phyloP scores from a whole-genome alignment of 1,284 basidiomycete species.

The Wallemia ichthyophaga region DNA sequence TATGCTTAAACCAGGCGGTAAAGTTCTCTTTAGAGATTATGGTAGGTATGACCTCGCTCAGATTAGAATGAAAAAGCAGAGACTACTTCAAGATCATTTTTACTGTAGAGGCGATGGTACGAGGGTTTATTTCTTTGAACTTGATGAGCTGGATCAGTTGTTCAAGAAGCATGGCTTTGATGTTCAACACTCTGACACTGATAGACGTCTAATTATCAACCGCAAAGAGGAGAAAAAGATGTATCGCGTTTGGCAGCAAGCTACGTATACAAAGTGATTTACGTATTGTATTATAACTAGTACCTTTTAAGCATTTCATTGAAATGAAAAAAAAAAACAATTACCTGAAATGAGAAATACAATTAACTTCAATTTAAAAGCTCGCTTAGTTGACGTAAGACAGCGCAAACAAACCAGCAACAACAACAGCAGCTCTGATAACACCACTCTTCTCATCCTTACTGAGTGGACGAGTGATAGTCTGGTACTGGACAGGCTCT shows the following conservation, averaged over 20 bases:
- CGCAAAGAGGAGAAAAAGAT: slow-evolving; percentile 73
- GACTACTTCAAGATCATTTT: slow-evolving; percentile 71
- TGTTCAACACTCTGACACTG: slow-evolving; percentile 47
- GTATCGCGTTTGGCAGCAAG: slow-evolving; percentile 29
- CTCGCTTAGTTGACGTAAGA: neutral
- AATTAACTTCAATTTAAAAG: too few relatives aligned
- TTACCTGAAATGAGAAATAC: neutral
- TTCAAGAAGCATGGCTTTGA: slow-evolving; percentile 26
- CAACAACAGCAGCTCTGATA: neutral
- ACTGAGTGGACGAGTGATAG: neutral
- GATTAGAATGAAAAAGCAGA: slow-evolving; percentile 59
- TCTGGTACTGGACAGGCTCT: neutral
- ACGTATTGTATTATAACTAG: too few relatives aligned
- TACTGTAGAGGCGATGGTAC: slow-evolving; percentile 91
- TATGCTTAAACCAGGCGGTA: slow-evolving; percentile 47
- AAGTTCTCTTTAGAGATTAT: slow-evolving; percentile 36
- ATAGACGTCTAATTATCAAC: slow-evolving; percentile 67
- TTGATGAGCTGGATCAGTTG: slow-evolving; percentile 23
- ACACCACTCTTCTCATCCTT: neutral
- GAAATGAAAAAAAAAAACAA: neutral
- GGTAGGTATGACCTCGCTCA: slow-evolving; percentile 82
- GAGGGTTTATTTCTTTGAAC: slow-evolving; percentile 74
- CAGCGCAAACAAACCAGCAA: neutral
- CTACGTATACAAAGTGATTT: slow-evolving; percentile 1
- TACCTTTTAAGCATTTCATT: too few relatives aligned